phyloP scores from a whole-genome alignment of 768 basidiomycete genomes.

The Tylopilus cervinicoccineus region DNA sequence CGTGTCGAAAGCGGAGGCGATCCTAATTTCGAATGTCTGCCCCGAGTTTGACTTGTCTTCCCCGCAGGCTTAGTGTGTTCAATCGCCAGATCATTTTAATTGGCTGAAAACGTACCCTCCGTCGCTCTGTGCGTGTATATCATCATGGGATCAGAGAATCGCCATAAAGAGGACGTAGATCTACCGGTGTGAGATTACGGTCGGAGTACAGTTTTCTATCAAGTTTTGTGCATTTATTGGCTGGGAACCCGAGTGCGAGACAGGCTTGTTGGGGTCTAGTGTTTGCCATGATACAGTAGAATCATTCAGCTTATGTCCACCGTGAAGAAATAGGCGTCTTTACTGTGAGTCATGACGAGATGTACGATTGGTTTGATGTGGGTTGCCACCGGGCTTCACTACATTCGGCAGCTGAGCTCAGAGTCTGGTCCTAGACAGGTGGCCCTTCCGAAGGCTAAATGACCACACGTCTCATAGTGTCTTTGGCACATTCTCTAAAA shows the following conservation, averaged over 20 bases:
- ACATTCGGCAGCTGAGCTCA: no score
- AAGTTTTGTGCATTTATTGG: neutral
- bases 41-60: slow-evolving; percentile 15
- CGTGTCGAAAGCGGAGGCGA: slow-evolving; percentile 15
- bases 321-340: neutral
- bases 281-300: neutral
- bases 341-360: slow-evolving; percentile 18
- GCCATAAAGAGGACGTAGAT: neutral
- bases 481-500: slow-evolving; percentile 28
- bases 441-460: slow-evolving; percentile 41
- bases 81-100: neutral
- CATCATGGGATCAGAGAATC: neutral
- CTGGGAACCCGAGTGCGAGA: neutral
- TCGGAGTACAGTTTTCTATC: slow-evolving; percentile 10
- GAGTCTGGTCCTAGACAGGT: no score
- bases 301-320: slow-evolving; percentile 3
- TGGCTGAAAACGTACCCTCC: slow-evolving; percentile 9
- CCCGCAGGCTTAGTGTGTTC: neutral
- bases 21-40: slow-evolving; percentile 19
- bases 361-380: neutral
- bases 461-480: slow-evolving; percentile 63
- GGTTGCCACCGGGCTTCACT: no score
- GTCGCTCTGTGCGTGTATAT: slow-evolving; percentile 1
- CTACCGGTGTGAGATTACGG: slow-evolving; percentile 16
- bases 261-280: slow-evolving; percentile 17